Percentiles rank a stretch among this genome's conserved stretches.
phyloP scores from a whole-genome alignment of 2,329 filamentous ascomycete genomes.

The Cladosporium sp. region DNA sequence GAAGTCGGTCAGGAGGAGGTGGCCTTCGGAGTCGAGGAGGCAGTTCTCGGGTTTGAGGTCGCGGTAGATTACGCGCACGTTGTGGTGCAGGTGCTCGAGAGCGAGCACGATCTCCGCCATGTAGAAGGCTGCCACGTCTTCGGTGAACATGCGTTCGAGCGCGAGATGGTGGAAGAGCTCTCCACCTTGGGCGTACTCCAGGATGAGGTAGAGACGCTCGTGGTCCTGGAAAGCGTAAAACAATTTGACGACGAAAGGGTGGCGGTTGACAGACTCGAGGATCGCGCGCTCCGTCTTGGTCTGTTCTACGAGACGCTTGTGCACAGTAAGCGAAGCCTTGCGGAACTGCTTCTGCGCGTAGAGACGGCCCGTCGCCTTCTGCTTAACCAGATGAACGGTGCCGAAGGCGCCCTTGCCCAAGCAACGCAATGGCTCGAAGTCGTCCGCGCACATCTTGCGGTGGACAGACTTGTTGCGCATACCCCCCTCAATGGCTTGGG shows the following conservation, averaged over 20 bases:
- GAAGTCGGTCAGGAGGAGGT: conserved; percentile 92
- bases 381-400: conserved; percentile 88
- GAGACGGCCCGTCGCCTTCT: conserved; percentile 76
- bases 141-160: conserved; percentile 90
- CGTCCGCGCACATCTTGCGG: conserved; percentile 83
- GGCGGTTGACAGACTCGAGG: conserved; percentile 88
- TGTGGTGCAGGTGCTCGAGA: conserved; percentile 85
- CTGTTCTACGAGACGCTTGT: conserved; percentile 93
- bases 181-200: conserved; percentile 95
- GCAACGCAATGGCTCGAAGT: conserved; percentile 86
- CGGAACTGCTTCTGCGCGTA: conserved; percentile 99
- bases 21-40: conserved; percentile 82
- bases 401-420: conserved; percentile 95
- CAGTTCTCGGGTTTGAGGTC: conserved; percentile 98
- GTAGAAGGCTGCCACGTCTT: conserved; percentile 87
- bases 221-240: conserved; percentile 98
- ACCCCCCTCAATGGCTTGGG: conserved; percentile 47
- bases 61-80: conserved; percentile 89
- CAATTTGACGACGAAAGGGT: conserved; percentile 96
- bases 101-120: conserved; percentile 98
- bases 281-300: conserved; percentile 95
- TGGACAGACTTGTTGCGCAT: conserved; percentile 34
- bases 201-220: conserved; percentile 93
- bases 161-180: conserved; percentile 94
- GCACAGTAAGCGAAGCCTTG: conserved; percentile 89